Evolutionary conservation across 1,139 yeast genomes (phyloP).

Genomic region (Yamadazyma kanchanaburiensis): DNA sequence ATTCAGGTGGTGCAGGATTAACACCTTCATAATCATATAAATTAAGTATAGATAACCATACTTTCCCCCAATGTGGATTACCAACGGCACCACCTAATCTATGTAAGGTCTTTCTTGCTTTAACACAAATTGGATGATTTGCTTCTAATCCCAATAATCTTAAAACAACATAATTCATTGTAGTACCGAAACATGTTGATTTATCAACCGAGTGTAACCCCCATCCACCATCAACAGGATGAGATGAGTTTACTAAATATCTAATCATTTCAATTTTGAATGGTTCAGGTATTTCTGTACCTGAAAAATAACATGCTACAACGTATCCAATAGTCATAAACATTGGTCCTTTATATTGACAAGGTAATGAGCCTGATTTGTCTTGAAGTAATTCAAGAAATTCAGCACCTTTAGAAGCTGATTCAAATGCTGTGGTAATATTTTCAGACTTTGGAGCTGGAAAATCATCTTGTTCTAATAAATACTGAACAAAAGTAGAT

Average conservation of each 20-base stretch:
- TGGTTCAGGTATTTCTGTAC: slow-evolving; percentile 64
- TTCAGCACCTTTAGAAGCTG: slow-evolving; percentile 73
- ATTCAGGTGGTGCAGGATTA: slow-evolving; percentile 96
- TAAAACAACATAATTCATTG: slow-evolving; percentile 76
- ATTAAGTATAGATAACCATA: slow-evolving; percentile 79
- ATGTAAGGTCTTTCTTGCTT: slow-evolving; percentile 70
- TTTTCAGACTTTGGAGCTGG: slow-evolving; percentile 35
- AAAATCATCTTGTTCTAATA: slow-evolving; percentile 45
- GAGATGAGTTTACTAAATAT: slow-evolving; percentile 83
- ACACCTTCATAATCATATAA: slow-evolving; percentile 95
- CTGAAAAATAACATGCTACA: slow-evolving; percentile 68
- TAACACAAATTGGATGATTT: slow-evolving; percentile 74
- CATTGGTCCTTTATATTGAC: slow-evolving; percentile 97
- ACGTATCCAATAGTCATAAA: slow-evolving; percentile 92
- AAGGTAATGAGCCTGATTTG: slow-evolving; percentile 80
- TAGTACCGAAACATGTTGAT: slow-evolving; percentile 92
- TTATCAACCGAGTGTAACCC: slow-evolving; percentile 90
- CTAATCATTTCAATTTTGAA: slow-evolving; percentile 69
- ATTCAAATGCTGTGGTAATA: slow-evolving; percentile 48
- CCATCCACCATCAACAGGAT: slow-evolving; percentile 99
- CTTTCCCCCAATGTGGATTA: slow-evolving; percentile 97
- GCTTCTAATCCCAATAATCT: slow-evolving; percentile 73
- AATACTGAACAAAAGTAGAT: slow-evolving; percentile 56
- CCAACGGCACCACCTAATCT: slow-evolving; percentile 86
- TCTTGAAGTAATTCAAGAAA: slow-evolving; percentile 72